A percentile compares a stretch with the other conserved stretches of the same genome.
phyloP scores from a whole-genome alignment of 768 basidiomycete species.

The Pisolithus tinctorius region DNA sequence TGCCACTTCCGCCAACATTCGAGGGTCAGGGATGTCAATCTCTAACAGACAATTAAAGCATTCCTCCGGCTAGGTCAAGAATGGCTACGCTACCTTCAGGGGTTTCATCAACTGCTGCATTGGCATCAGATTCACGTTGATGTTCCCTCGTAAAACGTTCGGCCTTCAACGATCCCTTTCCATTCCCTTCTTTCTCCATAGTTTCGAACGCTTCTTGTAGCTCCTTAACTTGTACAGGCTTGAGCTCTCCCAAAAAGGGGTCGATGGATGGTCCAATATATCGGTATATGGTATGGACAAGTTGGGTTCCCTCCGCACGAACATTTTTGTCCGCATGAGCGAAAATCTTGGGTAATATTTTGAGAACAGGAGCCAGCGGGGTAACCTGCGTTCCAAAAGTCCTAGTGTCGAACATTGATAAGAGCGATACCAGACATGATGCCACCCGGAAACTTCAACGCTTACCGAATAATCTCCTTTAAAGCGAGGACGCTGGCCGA shows the following conservation, averaged over 20 bases:
- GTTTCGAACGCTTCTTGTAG: slow-evolving; percentile 84
- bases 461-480: slow-evolving; percentile 81
- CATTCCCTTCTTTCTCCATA: slow-evolving; percentile 80
- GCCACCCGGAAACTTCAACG: slow-evolving; percentile 2
- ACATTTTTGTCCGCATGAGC: slow-evolving; percentile 93
- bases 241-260: slow-evolving; percentile 81
- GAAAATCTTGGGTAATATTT: slow-evolving; percentile 87
- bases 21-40: slow-evolving; percentile 61
- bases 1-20: slow-evolving; percentile 72
- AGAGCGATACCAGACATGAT: not conserved
- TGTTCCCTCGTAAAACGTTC: slow-evolving; percentile 72
- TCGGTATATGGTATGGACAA: slow-evolving; percentile 74
- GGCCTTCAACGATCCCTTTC: slow-evolving; percentile 75
- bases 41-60: slow-evolving; percentile 29
- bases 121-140: slow-evolving; percentile 61
- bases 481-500: slow-evolving; percentile 70
- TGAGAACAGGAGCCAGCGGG: slow-evolving; percentile 75
- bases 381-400: slow-evolving; percentile 72
- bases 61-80: not conserved
- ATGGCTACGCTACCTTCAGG: slow-evolving; percentile 38
- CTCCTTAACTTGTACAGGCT: slow-evolving; percentile 96
- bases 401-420: slow-evolving; percentile 33
- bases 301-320: slow-evolving; percentile 79
- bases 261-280: slow-evolving; percentile 82
- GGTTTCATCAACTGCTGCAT: slow-evolving; percentile 28